These are phyloP conservation scores for Artemisia annua DNA, from an alignment of 129 eudicot genomes.

Conservation along the genomic window DNA sequence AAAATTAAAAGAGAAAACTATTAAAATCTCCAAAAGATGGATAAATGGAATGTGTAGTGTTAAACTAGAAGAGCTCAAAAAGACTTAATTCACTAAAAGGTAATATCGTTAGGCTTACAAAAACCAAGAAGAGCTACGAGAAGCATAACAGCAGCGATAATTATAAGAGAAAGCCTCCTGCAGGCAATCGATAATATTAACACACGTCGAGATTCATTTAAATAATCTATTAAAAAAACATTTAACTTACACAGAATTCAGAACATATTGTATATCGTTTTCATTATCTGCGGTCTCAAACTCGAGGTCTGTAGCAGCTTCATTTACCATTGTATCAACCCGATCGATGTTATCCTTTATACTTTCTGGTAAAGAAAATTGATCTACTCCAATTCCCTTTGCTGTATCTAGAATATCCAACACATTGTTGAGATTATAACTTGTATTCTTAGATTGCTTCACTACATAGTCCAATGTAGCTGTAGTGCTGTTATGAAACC, in stretches of 20 bases:
- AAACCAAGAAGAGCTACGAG: slow-evolving; percentile 75
- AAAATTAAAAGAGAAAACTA: background rate
- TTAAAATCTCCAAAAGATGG: no score
- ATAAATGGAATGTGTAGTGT: no score
- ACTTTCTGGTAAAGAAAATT: slow-evolving; percentile 53
- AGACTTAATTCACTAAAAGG: background rate
- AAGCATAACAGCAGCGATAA: slow-evolving; percentile 83
- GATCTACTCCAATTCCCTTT: slow-evolving; percentile 51
- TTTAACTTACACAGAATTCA: slow-evolving; percentile 65
- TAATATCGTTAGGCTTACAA: slow-evolving; percentile 47
- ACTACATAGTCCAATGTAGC: slow-evolving; percentile 63
- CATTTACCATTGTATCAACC: slow-evolving; percentile 46
- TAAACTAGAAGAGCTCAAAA: no score
- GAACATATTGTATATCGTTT: slow-evolving; percentile 40
- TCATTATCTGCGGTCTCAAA: slow-evolving; percentile 52
- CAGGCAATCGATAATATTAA: slow-evolving; percentile 22
- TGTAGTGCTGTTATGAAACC: slow-evolving; percentile 58
- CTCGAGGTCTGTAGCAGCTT: slow-evolving; percentile 62
- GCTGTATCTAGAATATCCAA: slow-evolving; percentile 62
- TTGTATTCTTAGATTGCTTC: slow-evolving; percentile 57
- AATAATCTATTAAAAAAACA: background rate
- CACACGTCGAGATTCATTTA: background rate
- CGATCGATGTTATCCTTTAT: slow-evolving; percentile 61
- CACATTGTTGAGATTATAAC: slow-evolving; percentile 62
- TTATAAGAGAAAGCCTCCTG: slow-evolving; percentile 70